These are phyloP conservation scores for Xanthoconium purpureum DNA, from an alignment of 768 basidiomycete species.

Conservation along the genomic window DNA sequence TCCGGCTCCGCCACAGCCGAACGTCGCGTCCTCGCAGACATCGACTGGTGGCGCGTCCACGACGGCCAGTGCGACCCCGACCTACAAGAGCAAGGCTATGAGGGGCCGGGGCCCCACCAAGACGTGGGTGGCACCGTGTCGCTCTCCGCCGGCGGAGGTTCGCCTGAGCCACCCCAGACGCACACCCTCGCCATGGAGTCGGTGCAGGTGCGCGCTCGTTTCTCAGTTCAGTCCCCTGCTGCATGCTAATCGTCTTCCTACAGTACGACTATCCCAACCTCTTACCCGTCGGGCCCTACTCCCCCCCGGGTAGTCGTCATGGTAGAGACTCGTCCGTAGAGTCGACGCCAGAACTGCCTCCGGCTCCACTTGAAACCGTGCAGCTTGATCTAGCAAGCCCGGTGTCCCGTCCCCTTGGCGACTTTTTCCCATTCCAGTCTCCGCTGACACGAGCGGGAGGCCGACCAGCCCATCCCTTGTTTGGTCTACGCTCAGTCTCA, in stretches of 20 bases:
- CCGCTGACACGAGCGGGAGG: constrained; percentile 22
- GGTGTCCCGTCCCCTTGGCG: constrained; percentile 37
- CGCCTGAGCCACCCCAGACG: constrained; percentile 36
- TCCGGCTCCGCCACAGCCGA: constrained; percentile 62
- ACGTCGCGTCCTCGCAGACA: constrained; percentile 77
- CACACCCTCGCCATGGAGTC: constrained; percentile 22
- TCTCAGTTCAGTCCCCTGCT: background rate
- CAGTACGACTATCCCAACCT: constrained; percentile 38
- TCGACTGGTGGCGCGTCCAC: constrained; percentile 83
- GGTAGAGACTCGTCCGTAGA: constrained; percentile 47
- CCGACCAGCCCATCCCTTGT: constrained; percentile 26
- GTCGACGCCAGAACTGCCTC: constrained; percentile 51
- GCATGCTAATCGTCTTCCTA: constrained; percentile 24
- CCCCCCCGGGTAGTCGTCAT: constrained; percentile 43
- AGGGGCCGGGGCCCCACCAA: constrained; percentile 16
- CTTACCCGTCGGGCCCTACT: constrained; percentile 54
- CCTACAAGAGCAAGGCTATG: constrained; percentile 30
- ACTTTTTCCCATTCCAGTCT: constrained; percentile 24
- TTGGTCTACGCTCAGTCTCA: constrained; percentile 43
- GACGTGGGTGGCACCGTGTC: constrained; percentile 28
- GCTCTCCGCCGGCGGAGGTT: constrained; percentile 37
- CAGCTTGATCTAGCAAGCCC: constrained; percentile 39
- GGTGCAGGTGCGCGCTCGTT: constrained; percentile 22
- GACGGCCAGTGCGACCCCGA: constrained; percentile 56
- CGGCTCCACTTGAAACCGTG: constrained; percentile 38